These are phyloP conservation scores for Pisolithus marmoratus DNA, from an alignment of 768 basidiomycete genomes.

Conservation along the genomic window DNA sequence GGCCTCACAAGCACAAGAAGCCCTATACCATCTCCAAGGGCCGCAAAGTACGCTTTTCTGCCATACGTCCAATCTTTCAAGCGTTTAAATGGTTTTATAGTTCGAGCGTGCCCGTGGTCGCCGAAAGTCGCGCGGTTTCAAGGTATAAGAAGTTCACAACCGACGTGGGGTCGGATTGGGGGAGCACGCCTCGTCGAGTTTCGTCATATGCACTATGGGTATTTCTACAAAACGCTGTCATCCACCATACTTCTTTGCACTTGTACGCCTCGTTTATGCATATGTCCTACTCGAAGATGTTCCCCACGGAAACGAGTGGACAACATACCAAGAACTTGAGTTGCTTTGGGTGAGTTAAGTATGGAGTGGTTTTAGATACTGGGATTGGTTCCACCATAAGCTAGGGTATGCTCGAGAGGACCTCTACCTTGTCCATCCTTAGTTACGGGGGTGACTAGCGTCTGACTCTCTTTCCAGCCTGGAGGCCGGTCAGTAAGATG, in stretches of 20 bases:
- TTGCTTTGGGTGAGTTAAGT: too few relatives aligned
- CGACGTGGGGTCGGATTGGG: constrained; percentile 26
- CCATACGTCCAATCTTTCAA: neutral
- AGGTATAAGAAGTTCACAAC: constrained; percentile 60
- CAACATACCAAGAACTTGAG: too few relatives aligned
- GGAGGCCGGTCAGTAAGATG: neutral
- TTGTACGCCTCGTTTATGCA: constrained; percentile 23
- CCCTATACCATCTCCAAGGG: constrained; percentile 95
- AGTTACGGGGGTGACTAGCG: neutral
- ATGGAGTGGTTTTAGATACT: too few relatives aligned
- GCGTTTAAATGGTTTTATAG: constrained; percentile 27
- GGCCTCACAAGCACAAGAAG: constrained; percentile 98
- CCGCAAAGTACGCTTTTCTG: constrained; percentile 61
- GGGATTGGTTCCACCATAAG: too few relatives aligned
- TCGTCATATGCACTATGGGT: constrained; percentile 30
- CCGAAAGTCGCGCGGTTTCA: constrained; percentile 97
- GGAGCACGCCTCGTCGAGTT: constrained; percentile 15
- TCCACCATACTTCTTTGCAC: constrained; percentile 12
- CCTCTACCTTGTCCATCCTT: too few relatives aligned
- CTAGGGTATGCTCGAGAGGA: too few relatives aligned
- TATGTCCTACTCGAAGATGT: constrained; percentile 13
- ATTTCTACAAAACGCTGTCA: constrained; percentile 17
- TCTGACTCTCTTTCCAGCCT: constrained; percentile 21
- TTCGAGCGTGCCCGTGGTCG: constrained; percentile 99
- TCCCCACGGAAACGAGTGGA: neutral